These are phyloP conservation scores for Candida freyschussii DNA, from an alignment of 1,139 yeast genomes.

Conservation along the genomic window DNA sequence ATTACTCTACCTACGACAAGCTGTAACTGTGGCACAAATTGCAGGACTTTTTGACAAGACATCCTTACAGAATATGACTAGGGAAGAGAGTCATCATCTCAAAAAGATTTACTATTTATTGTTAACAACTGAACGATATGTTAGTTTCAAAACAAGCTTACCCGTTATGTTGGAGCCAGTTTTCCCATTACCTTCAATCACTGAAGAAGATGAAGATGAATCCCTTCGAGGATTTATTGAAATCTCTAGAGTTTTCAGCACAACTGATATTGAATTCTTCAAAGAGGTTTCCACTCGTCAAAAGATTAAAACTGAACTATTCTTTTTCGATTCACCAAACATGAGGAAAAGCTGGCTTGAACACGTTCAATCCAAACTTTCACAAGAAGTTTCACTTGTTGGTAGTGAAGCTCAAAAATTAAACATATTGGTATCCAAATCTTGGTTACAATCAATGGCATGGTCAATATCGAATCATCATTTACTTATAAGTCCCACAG, in stretches of 20 bases:
- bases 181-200: slow-evolving; percentile 20
- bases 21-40: slow-evolving; percentile 21
- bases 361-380: too few relatives aligned
- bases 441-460: slow-evolving; percentile 24
- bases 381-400: too few relatives aligned
- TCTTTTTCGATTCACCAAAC: too few relatives aligned
- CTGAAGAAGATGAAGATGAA: slow-evolving; percentile 24
- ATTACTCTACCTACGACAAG: slow-evolving; percentile 20
- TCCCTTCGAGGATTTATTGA: slow-evolving; percentile 21
- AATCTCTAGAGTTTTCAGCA: slow-evolving; percentile 20
- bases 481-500: slow-evolving; percentile 12
- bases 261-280: slow-evolving; percentile 21
- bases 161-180: slow-evolving; percentile 23
- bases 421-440: slow-evolving; percentile 21
- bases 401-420: slow-evolving; percentile 21
- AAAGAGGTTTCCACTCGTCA: slow-evolving; percentile 19
- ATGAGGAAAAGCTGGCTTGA: too few relatives aligned
- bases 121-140: slow-evolving; percentile 21
- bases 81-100: slow-evolving; percentile 19
- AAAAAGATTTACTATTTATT: slow-evolving; percentile 22
- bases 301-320: too few relatives aligned
- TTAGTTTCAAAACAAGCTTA: slow-evolving; percentile 18
- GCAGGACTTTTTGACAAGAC: slow-evolving; percentile 18
- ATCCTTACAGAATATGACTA: slow-evolving; percentile 9
- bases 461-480: slow-evolving; percentile 23